Percentiles rank a stretch among this genome's conserved stretches.
phyloP scores from a whole-genome alignment of 768 basidiomycete species.

The Pleurotus ostreatus region DNA sequence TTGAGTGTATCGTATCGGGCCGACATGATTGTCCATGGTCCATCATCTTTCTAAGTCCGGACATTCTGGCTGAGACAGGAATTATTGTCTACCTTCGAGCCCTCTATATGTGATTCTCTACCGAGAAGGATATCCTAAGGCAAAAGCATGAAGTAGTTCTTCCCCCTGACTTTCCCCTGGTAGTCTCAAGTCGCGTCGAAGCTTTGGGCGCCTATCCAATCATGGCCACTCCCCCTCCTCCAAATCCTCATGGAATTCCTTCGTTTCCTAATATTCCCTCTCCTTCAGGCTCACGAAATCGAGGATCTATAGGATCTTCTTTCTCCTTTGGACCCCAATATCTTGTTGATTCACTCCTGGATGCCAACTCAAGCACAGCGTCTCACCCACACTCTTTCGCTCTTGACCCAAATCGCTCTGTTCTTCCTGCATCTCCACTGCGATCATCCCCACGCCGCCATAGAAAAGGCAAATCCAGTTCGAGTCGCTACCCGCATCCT shows the following conservation, averaged over 20 bases:
- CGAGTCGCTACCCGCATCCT: conserved; percentile 53
- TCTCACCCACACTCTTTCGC: conserved; percentile 45
- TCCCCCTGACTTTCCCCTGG: too few relatives aligned
- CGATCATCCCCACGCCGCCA: conserved; percentile 62
- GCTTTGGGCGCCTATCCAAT: not conserved
- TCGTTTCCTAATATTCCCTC: conserved; percentile 50
- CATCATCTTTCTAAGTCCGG: too few relatives aligned
- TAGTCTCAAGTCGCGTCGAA: too few relatives aligned
- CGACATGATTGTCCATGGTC: too few relatives aligned
- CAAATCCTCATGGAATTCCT: conserved; percentile 36
- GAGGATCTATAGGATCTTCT: conserved; percentile 71
- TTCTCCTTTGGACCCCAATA: conserved; percentile 83
- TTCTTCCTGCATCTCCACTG: conserved; percentile 68
- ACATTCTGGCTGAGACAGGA: too few relatives aligned
- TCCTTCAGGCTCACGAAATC: conserved; percentile 52
- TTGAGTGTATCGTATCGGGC: too few relatives aligned
- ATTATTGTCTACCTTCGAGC: too few relatives aligned
- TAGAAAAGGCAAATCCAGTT: conserved; percentile 50
- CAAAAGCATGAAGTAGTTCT: too few relatives aligned
- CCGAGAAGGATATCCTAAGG: too few relatives aligned
- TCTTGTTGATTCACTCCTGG: conserved; percentile 67
- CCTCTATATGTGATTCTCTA: too few relatives aligned
- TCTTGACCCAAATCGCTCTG: conserved; percentile 78
- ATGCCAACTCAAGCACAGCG: conserved; percentile 57
- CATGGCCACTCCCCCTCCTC: conserved; percentile 44